These are phyloP conservation scores for Ogataea kodamae DNA, from an alignment of 805 yeast genomes.

Conservation along the genomic window DNA sequence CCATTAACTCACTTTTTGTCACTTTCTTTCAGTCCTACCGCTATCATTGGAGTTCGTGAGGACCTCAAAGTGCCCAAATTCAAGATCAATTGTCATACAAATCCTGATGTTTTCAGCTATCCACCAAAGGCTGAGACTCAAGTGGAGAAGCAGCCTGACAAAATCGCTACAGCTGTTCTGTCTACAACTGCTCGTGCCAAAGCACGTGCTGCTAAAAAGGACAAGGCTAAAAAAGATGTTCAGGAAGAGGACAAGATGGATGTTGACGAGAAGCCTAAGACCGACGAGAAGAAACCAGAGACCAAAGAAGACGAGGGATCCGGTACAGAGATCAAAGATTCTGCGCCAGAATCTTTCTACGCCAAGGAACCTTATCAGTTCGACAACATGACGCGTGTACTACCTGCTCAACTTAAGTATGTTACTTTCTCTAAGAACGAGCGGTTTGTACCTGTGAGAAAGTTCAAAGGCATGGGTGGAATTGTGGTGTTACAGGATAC, in stretches of 20 bases:
- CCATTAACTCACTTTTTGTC: conserved; percentile 92
- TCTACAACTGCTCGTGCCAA: conserved; percentile 94
- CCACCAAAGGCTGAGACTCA: conserved; percentile 85
- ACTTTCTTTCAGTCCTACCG: conserved; percentile 88
- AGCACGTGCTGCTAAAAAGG: conserved; percentile 71
- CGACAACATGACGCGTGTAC: conserved; percentile 78
- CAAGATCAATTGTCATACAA: conserved; percentile 75
- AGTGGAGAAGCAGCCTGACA: conserved; percentile 79
- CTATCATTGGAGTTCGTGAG: conserved; percentile 78
- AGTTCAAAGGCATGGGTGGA: conserved; percentile 65
- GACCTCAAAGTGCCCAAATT: conserved; percentile 87
- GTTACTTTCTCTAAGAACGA: conserved; percentile 72
- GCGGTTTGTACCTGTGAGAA: conserved; percentile 80
- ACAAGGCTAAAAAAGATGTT: conserved; percentile 41
- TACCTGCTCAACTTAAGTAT: conserved; percentile 84
- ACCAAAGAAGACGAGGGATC: conserved; percentile 21
- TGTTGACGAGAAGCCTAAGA: conserved; percentile 31
- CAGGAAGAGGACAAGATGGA: conserved; percentile 41
- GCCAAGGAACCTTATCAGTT: conserved; percentile 65
- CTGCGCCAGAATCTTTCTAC: conserved; percentile 41
- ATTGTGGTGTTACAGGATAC: conserved; percentile 69
- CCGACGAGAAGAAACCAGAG: conserved; percentile 17
- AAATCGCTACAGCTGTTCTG: conserved; percentile 86
- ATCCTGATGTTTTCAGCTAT: conserved; percentile 75
- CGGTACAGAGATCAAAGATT: conserved; percentile 30